Evolutionary conservation across 805 yeast species (phyloP).

Genomic region (Komagataella pastoris): DNA sequence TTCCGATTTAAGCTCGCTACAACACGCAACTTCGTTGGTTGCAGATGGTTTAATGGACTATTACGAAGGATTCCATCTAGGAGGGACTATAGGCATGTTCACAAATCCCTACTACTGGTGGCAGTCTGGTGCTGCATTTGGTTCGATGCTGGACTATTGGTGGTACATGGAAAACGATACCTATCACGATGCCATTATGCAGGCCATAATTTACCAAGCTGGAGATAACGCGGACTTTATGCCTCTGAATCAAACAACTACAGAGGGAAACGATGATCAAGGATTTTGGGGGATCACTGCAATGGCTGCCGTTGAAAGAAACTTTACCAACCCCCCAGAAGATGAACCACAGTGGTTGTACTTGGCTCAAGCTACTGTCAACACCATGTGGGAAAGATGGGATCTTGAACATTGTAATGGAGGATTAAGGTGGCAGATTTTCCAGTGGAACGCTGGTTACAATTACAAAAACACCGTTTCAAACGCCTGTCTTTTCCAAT

Average conservation of each 20-base stretch:
- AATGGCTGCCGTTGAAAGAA: slow-evolving; percentile 74
- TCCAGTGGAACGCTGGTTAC: slow-evolving; percentile 79
- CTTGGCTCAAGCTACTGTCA: slow-evolving; percentile 73
- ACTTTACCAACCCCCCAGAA: slow-evolving; percentile 57
- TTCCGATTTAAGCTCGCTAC: slow-evolving; percentile 19
- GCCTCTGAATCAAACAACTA: slow-evolving; percentile 68
- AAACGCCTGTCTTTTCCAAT: slow-evolving; percentile 70
- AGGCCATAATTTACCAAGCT: slow-evolving; percentile 53
- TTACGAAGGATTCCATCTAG: slow-evolving; percentile 51
- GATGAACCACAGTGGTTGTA: slow-evolving; percentile 60
- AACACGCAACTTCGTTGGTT: slow-evolving; percentile 43
- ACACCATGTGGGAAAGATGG: slow-evolving; percentile 77
- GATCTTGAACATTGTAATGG: slow-evolving; percentile 51
- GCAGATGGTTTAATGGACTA: slow-evolving; percentile 72
- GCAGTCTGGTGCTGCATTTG: slow-evolving; percentile 80
- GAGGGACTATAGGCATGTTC: slow-evolving; percentile 66
- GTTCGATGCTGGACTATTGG: slow-evolving; percentile 60
- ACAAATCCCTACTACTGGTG: slow-evolving; percentile 77
- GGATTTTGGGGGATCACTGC: slow-evolving; percentile 87
- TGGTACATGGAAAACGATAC: slow-evolving; percentile 57
- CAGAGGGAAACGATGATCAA: slow-evolving; percentile 92
- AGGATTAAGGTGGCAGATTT: slow-evolving; percentile 88
- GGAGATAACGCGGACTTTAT: slow-evolving; percentile 56
- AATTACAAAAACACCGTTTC: slow-evolving; percentile 79
- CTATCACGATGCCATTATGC: slow-evolving; percentile 38